A percentile compares a stretch with the other conserved stretches of the same genome.
Conservation (phyloP, 441 rosid species). For the Syzygium syzygioides region DNA sequence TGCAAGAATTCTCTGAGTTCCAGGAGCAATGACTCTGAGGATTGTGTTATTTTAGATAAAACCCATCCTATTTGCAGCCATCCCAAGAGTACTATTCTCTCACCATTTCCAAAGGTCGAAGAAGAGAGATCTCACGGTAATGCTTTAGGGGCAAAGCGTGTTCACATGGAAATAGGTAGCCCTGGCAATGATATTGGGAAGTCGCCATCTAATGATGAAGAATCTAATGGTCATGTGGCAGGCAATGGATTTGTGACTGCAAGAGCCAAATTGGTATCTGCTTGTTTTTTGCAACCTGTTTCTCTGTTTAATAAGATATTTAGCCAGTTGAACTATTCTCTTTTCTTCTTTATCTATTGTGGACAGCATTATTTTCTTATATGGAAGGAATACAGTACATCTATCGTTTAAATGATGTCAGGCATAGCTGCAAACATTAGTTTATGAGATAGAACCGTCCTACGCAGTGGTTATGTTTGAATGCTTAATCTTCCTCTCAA, state of each 20-base stretch:
- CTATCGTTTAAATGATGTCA: not conserved
- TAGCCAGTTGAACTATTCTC: not conserved
- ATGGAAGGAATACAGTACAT: not conserved
- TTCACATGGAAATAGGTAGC: constrained; percentile 46
- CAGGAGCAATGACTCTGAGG: constrained; percentile 38
- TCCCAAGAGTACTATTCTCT: constrained; percentile 21
- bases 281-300: not conserved
- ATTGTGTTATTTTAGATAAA: constrained; percentile 44
- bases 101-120: constrained; percentile 24
- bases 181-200: constrained; percentile 26
- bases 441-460: not conserved
- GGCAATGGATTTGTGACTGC: constrained; percentile 85
- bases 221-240: constrained; percentile 35
- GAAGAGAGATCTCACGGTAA: constrained; percentile 43
- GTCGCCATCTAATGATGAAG: constrained; percentile 37
- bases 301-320: not conserved
- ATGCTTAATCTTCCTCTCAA: not conserved
- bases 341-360: not conserved
- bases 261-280: constrained; percentile 70
- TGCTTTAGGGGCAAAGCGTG: constrained; percentile 50
- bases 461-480: not conserved
- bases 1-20: constrained; percentile 25
- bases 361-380: not conserved
- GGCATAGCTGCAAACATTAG: not conserved
- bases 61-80: constrained; percentile 14